Conservation (phyloP, 139 green algal genomes). For the Chlamydomonas sp. region DNA sequence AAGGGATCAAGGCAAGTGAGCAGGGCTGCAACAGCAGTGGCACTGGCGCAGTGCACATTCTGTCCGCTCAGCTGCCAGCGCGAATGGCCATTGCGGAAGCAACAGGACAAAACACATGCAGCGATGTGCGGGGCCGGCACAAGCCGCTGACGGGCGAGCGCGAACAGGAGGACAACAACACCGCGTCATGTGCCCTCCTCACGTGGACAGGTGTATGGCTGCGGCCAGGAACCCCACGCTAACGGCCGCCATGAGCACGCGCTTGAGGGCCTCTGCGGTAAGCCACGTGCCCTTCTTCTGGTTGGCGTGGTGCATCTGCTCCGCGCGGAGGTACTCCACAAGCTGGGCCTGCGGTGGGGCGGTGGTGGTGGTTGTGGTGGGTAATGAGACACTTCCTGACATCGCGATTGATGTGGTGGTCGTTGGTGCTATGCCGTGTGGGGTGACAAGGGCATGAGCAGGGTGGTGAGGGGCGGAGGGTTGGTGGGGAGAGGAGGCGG, state of each 20-base stretch:
- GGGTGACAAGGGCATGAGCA: too few species aligned
- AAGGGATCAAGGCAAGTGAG: not conserved
- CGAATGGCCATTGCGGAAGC: too few species aligned
- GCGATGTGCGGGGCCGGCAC: not conserved
- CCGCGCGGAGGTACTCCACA: constrained; percentile 4
- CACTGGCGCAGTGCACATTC: too few species aligned
- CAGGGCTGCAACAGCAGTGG: not conserved
- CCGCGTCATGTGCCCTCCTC: not conserved
- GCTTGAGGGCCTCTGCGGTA: not conserved
- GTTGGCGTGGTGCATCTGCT: constrained; percentile 22
- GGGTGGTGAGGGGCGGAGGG: too few species aligned
- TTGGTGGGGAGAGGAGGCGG: not conserved
- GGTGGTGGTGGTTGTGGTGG: not conserved
- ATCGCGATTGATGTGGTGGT: not conserved
- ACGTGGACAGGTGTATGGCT: not conserved
- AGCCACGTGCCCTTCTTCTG: not conserved
- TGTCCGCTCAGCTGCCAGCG: too few species aligned
- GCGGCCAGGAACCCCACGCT: not conserved
- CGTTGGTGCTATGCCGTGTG: too few species aligned
- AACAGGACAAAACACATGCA: too few species aligned
- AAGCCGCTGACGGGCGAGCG: too few species aligned
- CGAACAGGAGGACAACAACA: too few species aligned
- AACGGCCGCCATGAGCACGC: not conserved
- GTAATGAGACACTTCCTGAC: not conserved
- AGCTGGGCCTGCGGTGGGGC: constrained; percentile 2